phyloP scores from a whole-genome alignment of 257 asterid genomes.

The Dorcoceras hygrometricum region DNA sequence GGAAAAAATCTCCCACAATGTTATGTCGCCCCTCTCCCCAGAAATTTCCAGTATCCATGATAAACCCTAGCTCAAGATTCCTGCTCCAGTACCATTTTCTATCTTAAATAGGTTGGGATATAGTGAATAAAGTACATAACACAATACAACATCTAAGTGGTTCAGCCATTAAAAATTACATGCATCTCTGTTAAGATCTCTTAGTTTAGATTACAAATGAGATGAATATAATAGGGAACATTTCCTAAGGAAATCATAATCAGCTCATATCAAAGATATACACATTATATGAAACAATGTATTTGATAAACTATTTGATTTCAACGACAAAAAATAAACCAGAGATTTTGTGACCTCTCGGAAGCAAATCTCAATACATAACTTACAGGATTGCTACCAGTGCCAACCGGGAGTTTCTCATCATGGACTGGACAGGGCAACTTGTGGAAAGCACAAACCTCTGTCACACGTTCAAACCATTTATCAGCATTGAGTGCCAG shows the following conservation, averaged over 20 bases:
- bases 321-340: background rate
- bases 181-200: background rate
- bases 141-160: background rate
- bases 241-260: too few species aligned
- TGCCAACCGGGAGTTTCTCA: conserved; percentile 97
- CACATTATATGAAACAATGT: too few species aligned
- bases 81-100: background rate
- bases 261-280: too few species aligned
- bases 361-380: conserved; percentile 13
- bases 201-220: background rate
- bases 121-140: background rate
- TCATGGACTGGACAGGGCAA: conserved; percentile 62
- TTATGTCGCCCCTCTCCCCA: too few species aligned
- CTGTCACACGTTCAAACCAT: conserved; percentile 65
- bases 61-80: too few species aligned
- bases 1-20: background rate
- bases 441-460: conserved; percentile 68
- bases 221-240: too few species aligned
- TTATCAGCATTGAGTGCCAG: conserved; percentile 77
- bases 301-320: too few species aligned
- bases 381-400: conserved; percentile 98
- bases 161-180: background rate
- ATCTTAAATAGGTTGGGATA: background rate
- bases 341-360: conserved; percentile 2
- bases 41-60: too few species aligned